Percentiles rank a stretch among this genome's conserved stretches.
phyloP scores from a whole-genome alignment of 1,284 basidiomycete genomes.

The Cryptococcus sp. region DNA sequence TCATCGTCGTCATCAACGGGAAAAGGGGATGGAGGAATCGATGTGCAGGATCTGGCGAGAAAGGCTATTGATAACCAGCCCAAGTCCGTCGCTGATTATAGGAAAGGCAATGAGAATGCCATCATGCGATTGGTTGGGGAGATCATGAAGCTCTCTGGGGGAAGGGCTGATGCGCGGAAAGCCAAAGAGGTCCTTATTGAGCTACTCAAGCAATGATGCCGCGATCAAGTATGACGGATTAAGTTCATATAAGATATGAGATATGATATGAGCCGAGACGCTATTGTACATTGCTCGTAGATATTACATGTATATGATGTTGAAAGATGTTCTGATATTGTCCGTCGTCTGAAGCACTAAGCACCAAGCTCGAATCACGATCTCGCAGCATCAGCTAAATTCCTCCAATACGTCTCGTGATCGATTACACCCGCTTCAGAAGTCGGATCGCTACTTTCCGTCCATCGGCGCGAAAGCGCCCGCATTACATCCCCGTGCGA shows the following conservation, averaged over 20 bases:
- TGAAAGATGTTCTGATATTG: not conserved
- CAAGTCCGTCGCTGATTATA: slow-evolving; percentile 68
- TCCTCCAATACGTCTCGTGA: slow-evolving; percentile 34
- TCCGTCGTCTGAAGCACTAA: not conserved
- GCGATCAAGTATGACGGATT: no score
- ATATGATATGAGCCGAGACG: no score
- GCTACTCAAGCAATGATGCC: slow-evolving; percentile 25
- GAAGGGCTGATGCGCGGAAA: slow-evolving; percentile 66
- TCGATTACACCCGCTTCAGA: slow-evolving; percentile 22
- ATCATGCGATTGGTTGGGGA: slow-evolving; percentile 84
- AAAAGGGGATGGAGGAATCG: slow-evolving; percentile 19
- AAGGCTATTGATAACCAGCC: slow-evolving; percentile 70
- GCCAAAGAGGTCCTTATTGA: slow-evolving; percentile 47
- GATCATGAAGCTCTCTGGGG: slow-evolving; percentile 82
- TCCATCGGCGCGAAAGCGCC: slow-evolving; percentile 45
- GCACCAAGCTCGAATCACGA: not conserved
- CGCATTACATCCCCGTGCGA: slow-evolving; percentile 49
- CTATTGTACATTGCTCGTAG: no score
- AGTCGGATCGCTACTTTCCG: slow-evolving; percentile 19
- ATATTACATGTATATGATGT: no score
- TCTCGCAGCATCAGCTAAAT: not conserved
- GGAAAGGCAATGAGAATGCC: slow-evolving; percentile 75
- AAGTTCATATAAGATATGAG: no score
- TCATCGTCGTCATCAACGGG: not conserved
- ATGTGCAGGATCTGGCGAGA: slow-evolving; percentile 61